phyloP scores from a whole-genome alignment of 495 filamentous ascomycete genomes.

The Penicillium silybi region DNA sequence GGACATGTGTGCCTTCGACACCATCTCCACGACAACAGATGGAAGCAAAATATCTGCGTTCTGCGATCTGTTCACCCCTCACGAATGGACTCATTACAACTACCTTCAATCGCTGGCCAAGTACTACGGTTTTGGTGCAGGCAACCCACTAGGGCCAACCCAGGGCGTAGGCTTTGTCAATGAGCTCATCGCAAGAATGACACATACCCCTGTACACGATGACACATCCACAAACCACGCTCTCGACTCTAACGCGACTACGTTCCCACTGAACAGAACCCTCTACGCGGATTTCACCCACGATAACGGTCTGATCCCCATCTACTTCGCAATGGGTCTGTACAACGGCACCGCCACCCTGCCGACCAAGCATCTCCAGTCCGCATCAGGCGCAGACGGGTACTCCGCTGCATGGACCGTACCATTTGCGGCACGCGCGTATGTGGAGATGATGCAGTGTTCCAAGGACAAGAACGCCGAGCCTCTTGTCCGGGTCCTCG shows the following conservation, averaged over 20 bases:
- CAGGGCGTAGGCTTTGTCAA: constrained; percentile 83
- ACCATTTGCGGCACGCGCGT: constrained; percentile 72
- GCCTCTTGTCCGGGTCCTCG: constrained; percentile 68
- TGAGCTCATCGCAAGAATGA: constrained; percentile 79
- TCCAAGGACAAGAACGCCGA: constrained; percentile 21
- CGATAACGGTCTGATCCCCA: constrained; percentile 75
- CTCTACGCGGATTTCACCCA: constrained; percentile 86
- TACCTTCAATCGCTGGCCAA: constrained; percentile 73
- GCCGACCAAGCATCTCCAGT: constrained; percentile 43
- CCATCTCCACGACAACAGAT: constrained; percentile 51
- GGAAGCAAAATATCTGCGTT: constrained; percentile 51
- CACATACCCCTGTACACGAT: constrained; percentile 60
- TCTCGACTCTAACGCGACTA: constrained; percentile 53
- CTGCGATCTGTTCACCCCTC: constrained; percentile 63
- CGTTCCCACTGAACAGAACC: constrained; percentile 62
- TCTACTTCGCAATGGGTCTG: constrained; percentile 69
- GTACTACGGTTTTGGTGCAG: constrained; percentile 74
- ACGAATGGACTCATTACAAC: constrained; percentile 72
- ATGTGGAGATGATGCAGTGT: constrained; percentile 83
- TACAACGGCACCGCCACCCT: constrained; percentile 58
- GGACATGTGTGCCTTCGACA: constrained; percentile 83
- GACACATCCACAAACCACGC: constrained; percentile 69
- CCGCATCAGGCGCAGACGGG: constrained; percentile 44
- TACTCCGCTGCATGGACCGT: constrained; percentile 72
- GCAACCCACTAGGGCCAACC: constrained; percentile 70